These are phyloP conservation scores for Ulmus americana DNA, from an alignment of 331 rosid genomes.

Conservation along the genomic window DNA sequence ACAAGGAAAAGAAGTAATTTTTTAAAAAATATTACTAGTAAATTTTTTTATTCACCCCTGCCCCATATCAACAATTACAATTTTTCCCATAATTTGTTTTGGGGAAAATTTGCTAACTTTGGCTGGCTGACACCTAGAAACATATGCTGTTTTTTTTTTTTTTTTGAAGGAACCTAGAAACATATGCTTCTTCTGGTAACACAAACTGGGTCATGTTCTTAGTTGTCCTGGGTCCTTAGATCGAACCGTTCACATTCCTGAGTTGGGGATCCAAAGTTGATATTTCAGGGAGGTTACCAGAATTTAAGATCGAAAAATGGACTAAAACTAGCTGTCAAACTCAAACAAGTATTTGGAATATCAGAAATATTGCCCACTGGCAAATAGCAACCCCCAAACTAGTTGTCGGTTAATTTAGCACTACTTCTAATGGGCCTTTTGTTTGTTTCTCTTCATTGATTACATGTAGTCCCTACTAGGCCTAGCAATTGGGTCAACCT, in stretches of 20 bases:
- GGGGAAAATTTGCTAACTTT: too few relatives aligned
- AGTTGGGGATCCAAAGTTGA: background rate
- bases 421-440: constrained; percentile 5
- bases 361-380: background rate
- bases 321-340: constrained; percentile 11
- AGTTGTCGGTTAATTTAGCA: constrained; percentile 13
- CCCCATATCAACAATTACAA: too few relatives aligned
- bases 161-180: background rate
- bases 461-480: too few relatives aligned
- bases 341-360: background rate
- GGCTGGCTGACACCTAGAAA: background rate
- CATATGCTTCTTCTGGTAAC: background rate
- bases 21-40: too few relatives aligned
- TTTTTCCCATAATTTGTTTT: too few relatives aligned
- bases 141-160: background rate
- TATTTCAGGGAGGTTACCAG: background rate
- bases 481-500: too few relatives aligned
- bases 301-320: background rate
- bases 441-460: background rate
- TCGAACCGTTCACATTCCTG: background rate
- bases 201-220: constrained; percentile 7
- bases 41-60: too few relatives aligned
- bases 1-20: too few relatives aligned
- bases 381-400: constrained; percentile 6
- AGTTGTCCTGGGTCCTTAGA: constrained; percentile 9